phyloP scores from a whole-genome alignment of 805 yeast genomes.

The Yarrowia divulgata region DNA sequence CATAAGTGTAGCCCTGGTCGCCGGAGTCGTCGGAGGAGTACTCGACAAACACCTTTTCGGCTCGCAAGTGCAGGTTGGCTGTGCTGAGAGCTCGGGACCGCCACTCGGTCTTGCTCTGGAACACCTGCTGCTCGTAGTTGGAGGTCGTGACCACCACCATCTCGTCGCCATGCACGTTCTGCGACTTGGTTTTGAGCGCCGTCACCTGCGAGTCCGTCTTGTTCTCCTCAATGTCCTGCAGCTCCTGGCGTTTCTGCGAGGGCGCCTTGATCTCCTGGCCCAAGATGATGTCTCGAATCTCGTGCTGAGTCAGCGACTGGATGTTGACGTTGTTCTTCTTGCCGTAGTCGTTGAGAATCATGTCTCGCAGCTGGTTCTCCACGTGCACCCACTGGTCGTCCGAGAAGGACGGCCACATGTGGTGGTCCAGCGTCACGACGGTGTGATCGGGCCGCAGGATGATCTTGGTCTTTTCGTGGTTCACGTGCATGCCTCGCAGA shows the following conservation, averaged over 20 bases:
- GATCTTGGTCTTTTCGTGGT: constrained; percentile 75
- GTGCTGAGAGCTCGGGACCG: constrained; percentile 83
- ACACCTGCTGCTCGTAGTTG: constrained; percentile 82
- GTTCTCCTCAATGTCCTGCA: constrained; percentile 67
- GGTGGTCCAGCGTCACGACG: constrained; percentile 74
- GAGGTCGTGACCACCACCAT: constrained; percentile 93
- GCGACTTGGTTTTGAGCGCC: constrained; percentile 81
- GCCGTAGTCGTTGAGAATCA: constrained; percentile 85
- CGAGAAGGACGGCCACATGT: constrained; percentile 89
- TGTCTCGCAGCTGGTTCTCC: constrained; percentile 85
- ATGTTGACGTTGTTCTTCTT: constrained; percentile 85
- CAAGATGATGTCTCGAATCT: constrained; percentile 88
- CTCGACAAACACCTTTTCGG: constrained; percentile 76
- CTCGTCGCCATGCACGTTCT: constrained; percentile 95
- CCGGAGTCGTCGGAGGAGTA: constrained; percentile 54
- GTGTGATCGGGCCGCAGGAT: constrained; percentile 78
- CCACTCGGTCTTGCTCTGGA: constrained; percentile 91
- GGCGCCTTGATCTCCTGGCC: constrained; percentile 96
- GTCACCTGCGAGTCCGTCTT: constrained; percentile 61
- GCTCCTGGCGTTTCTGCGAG: constrained; percentile 81
- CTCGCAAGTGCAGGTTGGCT: constrained; percentile 71
- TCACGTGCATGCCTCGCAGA: constrained; percentile 81
- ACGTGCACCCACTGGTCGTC: constrained; percentile 93
- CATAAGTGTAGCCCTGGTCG: constrained; percentile 61
- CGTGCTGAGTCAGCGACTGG: constrained; percentile 87